These are phyloP conservation scores for Naganishia vaughanmartiniae DNA, from an alignment of 768 basidiomycete genomes.

Conservation along the genomic window DNA sequence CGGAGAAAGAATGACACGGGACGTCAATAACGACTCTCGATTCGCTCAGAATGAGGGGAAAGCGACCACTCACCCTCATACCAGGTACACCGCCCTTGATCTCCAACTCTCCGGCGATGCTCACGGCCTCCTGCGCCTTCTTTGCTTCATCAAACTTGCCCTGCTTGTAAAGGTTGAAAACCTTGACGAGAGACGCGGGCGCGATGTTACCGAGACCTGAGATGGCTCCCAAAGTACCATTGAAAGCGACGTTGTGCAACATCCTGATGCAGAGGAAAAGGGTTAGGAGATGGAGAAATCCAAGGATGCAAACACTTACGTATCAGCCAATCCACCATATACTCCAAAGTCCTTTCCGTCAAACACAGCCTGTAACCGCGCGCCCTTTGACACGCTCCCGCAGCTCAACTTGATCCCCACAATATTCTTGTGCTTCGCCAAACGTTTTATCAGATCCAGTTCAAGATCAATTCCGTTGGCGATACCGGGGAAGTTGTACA, in stretches of 20 bases:
- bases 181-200: constrained; percentile 36
- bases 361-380: constrained; percentile 36
- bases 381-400: constrained; percentile 51
- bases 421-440: constrained; percentile 52
- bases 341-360: constrained; percentile 30
- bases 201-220: constrained; percentile 40
- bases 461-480: constrained; percentile 51
- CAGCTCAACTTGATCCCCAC: constrained; percentile 53
- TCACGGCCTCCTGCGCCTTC: constrained; percentile 32
- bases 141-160: constrained; percentile 34
- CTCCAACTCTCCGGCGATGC: constrained; percentile 35
- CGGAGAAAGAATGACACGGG: not conserved
- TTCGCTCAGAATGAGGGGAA: too few relatives aligned
- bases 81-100: constrained; percentile 37
- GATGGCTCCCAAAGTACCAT: constrained; percentile 35
- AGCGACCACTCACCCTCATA: constrained; percentile 33
- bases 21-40: not conserved
- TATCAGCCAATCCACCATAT: constrained; percentile 34
- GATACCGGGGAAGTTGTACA: constrained; percentile 51
- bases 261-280: constrained; percentile 1
- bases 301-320: not conserved
- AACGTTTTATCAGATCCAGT: constrained; percentile 44
- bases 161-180: constrained; percentile 30
- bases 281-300: not conserved
- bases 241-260: constrained; percentile 27